These are phyloP conservation scores for Strobilomyces confusus DNA, from an alignment of 768 basidiomycete species.

Conservation along the genomic window DNA sequence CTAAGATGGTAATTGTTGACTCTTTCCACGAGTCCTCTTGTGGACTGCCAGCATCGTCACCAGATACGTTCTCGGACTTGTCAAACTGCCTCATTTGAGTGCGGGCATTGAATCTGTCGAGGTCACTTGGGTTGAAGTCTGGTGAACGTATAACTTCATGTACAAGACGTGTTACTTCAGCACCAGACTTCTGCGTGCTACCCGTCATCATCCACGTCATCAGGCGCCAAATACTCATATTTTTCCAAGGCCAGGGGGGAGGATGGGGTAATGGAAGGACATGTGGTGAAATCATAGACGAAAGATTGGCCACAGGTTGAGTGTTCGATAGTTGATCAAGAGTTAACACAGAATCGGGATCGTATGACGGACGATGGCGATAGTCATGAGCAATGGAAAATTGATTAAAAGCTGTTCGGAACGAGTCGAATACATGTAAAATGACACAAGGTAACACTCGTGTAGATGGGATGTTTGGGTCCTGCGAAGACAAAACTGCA, in stretches of 20 bases:
- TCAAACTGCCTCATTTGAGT: slow-evolving; percentile 9
- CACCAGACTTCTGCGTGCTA: not conserved
- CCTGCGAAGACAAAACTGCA: no score
- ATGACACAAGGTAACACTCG: no score
- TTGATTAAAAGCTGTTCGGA: not conserved
- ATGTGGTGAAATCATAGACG: not conserved
- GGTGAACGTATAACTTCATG: not conserved
- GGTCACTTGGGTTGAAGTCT: not conserved
- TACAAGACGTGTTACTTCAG: not conserved
- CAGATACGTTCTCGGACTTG: not conserved
- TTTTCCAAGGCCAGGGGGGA: not conserved
- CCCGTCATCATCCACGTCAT: not conserved
- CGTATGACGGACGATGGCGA: not conserved
- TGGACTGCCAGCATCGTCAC: not conserved
- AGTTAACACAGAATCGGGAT: not conserved
- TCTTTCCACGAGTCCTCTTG: slow-evolving; percentile 11
- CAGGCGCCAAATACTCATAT: not conserved
- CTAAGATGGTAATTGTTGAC: slow-evolving; percentile 17
- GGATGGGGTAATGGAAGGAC: not conserved
- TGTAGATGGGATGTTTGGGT: no score
- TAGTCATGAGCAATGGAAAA: not conserved
- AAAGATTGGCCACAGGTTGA: not conserved
- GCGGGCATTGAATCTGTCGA: slow-evolving; percentile 8
- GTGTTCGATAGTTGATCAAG: not conserved
- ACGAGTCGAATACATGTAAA: not conserved